Conservation (phyloP, 2,329 filamentous ascomycete genomes). For the Calonectria montana region DNA sequence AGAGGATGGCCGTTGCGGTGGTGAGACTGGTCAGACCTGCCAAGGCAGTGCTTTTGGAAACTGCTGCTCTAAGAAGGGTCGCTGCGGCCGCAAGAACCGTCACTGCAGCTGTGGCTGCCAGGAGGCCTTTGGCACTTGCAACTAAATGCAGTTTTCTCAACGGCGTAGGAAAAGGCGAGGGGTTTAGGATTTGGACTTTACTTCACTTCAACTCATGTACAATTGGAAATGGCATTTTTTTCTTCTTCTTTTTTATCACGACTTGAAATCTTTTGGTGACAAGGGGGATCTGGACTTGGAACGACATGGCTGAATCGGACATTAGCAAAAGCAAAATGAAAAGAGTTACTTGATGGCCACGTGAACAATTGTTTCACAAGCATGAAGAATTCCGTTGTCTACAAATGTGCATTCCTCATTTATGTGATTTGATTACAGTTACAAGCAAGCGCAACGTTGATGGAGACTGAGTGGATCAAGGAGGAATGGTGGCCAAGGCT, state of each 20-base stretch:
- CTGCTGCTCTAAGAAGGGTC: constrained; percentile 56
- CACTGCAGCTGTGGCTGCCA: constrained; percentile 53
- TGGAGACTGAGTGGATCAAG: background rate
- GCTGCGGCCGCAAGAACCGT: constrained; percentile 51
- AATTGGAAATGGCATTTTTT: constrained; percentile 32
- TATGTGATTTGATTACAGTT: constrained; percentile 1
- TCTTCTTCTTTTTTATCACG: background rate
- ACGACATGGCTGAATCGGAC: constrained; percentile 20
- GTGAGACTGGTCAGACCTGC: constrained; percentile 53
- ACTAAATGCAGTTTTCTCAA: constrained; percentile 19
- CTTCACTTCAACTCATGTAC: constrained; percentile 40
- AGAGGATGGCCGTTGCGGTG: constrained; percentile 54
- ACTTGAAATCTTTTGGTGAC: constrained; percentile 23
- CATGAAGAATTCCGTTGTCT: constrained; percentile 7
- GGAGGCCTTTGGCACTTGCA: constrained; percentile 49
- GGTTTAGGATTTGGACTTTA: background rate
- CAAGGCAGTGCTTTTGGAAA: constrained; percentile 54
- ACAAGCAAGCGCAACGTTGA: background rate
- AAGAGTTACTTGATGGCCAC: constrained; percentile 7
- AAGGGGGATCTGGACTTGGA: constrained; percentile 20
- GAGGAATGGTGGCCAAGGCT: background rate
- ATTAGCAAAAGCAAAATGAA: constrained; percentile 15
- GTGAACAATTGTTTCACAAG: constrained; percentile 19
- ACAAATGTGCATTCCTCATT: background rate
- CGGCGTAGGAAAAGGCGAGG: background rate